phyloP scores from a whole-genome alignment of 345 rosid species.

The Nephelium lappaceum region DNA sequence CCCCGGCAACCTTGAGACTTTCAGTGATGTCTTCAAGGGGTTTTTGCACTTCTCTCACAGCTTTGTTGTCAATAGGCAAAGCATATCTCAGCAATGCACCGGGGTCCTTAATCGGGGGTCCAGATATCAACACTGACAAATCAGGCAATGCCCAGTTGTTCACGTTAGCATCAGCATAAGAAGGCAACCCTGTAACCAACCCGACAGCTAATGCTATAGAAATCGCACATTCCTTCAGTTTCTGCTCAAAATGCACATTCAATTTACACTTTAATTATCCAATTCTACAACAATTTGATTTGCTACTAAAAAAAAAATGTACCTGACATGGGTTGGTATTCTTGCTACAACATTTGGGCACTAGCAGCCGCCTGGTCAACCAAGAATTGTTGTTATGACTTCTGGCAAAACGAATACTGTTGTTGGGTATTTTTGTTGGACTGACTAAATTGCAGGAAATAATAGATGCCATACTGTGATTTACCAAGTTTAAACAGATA shows the following conservation, averaged over 20 bases:
- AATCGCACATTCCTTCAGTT: conserved; percentile 75
- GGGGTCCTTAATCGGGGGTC: conserved; percentile 96
- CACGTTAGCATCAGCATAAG: conserved; percentile 40
- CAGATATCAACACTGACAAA: conserved; percentile 84
- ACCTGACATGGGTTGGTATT: conserved; percentile 46
- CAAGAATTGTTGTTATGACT: conserved; percentile 27
- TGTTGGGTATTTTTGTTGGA: conserved; percentile 33
- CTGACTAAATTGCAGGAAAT: conserved; percentile 42
- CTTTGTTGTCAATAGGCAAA: conserved; percentile 85
- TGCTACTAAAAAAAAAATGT: background rate
- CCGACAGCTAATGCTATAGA: conserved; percentile 76
- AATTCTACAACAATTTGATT: too few species aligned
- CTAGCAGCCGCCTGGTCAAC: conserved; percentile 27
- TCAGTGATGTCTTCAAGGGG: conserved; percentile 96
- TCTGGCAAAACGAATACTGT: conserved; percentile 16
- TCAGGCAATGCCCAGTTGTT: conserved; percentile 63
- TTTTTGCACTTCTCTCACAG: conserved; percentile 91
- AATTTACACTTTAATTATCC: background rate
- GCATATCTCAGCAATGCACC: conserved; percentile 83
- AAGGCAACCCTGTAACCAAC: conserved; percentile 59
- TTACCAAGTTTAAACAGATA: conserved; percentile 1
- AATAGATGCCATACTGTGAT: conserved; percentile 46
- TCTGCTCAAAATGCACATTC: conserved; percentile 44
- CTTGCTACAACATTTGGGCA: conserved; percentile 41
- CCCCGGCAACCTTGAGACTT: conserved; percentile 85